Conservation (phyloP, 805 yeast species). For the Scheffersomyces ergatensis region DNA sequence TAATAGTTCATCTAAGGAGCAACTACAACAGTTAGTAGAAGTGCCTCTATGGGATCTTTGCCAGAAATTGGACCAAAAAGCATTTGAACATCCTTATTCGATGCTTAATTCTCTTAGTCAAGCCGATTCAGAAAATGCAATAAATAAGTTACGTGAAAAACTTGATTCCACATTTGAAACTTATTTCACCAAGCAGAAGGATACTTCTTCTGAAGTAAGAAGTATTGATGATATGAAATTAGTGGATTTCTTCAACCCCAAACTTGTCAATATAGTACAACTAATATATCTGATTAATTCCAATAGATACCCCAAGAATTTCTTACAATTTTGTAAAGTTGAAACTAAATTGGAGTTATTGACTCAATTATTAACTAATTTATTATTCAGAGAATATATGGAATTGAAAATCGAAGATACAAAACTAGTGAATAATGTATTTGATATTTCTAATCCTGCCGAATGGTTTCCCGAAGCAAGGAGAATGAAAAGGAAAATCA, state of each 20-base stretch:
- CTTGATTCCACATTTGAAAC: conserved; percentile 1
- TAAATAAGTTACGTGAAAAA: conserved; percentile 1
- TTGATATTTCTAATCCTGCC: conserved; percentile 37
- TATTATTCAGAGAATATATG: conserved; percentile 22
- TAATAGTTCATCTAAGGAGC: background rate
- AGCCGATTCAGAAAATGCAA: background rate
- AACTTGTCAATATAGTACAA: conserved; percentile 14
- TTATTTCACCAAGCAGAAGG: conserved; percentile 1
- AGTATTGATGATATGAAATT: background rate
- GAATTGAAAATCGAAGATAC: conserved; percentile 9
- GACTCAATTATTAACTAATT: conserved; percentile 16
- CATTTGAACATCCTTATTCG: conserved; percentile 4
- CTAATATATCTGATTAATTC: conserved; percentile 16
- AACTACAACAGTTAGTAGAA: conserved; percentile 4
- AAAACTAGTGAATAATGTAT: conserved; percentile 8
- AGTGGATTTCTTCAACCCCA: conserved; percentile 27
- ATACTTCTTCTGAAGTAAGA: background rate
- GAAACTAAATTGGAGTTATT: conserved; percentile 17
- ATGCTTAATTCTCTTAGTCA: conserved; percentile 5
- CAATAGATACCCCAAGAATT: conserved; percentile 16
- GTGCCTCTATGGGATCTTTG: conserved; percentile 4
- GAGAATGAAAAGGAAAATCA: conserved; percentile 68
- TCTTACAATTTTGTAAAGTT: conserved; percentile 14
- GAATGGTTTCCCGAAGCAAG: conserved; percentile 86
- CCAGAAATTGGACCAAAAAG: background rate